Conservation (phyloP, 2,329 filamentous ascomycete species). For the Fonsecaea nubica region DNA sequence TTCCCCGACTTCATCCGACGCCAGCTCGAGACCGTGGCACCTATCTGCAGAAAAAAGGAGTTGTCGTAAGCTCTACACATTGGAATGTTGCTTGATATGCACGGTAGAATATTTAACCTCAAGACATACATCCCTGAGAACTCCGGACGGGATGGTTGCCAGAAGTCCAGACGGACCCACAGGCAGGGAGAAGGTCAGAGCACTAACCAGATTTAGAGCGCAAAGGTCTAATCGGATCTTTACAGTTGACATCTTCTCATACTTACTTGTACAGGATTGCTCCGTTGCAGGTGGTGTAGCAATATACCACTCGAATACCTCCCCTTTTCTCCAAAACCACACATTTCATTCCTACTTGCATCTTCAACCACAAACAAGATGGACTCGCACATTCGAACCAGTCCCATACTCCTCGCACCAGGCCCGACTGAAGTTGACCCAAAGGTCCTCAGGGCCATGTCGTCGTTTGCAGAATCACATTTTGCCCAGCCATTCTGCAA, state of each 20-base stretch:
- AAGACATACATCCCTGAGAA: slow-evolving; percentile 4
- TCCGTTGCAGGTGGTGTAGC: background rate
- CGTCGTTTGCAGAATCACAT: slow-evolving; percentile 72
- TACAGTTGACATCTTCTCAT: too few relatives aligned
- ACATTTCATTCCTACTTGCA: background rate
- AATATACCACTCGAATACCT: background rate
- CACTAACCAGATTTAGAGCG: too few relatives aligned
- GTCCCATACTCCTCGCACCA: slow-evolving; percentile 82
- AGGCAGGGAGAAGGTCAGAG: background rate
- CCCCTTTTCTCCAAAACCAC: background rate
- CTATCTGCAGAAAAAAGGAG: background rate
- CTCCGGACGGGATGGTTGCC: slow-evolving; percentile 18
- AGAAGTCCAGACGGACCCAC: background rate
- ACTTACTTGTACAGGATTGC: background rate
- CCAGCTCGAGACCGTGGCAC: background rate
- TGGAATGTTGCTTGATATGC: background rate
- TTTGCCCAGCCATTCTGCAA: slow-evolving; percentile 87
- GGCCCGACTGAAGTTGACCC: slow-evolving; percentile 62
- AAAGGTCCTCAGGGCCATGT: slow-evolving; percentile 23
- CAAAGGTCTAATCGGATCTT: too few relatives aligned
- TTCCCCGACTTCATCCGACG: slow-evolving; percentile 7
- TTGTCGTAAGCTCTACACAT: background rate
- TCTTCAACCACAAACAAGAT: background rate
- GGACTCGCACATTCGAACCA: slow-evolving; percentile 18
- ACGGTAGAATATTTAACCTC: slow-evolving; percentile 22